phyloP scores from a whole-genome alignment of 2,329 filamentous ascomycete species.

The Calonectria pseudoturangicola region DNA sequence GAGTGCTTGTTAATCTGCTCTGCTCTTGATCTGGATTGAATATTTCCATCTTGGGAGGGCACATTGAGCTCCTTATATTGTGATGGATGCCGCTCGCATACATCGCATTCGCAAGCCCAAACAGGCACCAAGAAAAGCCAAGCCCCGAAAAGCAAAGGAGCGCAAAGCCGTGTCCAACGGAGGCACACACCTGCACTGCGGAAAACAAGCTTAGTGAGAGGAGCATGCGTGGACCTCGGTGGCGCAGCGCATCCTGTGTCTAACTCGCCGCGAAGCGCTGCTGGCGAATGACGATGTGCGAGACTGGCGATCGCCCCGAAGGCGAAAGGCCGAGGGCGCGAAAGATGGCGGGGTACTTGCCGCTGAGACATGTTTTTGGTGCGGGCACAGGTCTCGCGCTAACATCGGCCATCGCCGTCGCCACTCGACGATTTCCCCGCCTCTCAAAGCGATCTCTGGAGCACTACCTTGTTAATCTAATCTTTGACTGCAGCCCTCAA shows the following conservation, averaged over 20 bases:
- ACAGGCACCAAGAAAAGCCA: conserved; percentile 3
- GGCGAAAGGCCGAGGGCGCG: conserved; percentile 39
- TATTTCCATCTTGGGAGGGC: not conserved
- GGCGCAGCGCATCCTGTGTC: conserved; percentile 41
- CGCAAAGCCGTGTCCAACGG: conserved; percentile 25
- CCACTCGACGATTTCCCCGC: not conserved
- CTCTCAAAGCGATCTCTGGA: no score
- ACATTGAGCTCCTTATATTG: conserved; percentile 47
- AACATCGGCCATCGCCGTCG: conserved; percentile 11
- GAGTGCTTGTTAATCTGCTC: conserved; percentile 24
- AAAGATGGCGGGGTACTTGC: conserved; percentile 31
- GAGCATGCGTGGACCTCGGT: conserved; percentile 42
- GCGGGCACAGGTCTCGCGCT: conserved; percentile 2
- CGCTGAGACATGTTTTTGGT: not conserved
- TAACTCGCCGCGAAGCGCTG: not conserved
- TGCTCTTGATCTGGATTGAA: not conserved
- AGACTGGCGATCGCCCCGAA: not conserved
- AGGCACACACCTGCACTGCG: conserved; percentile 10
- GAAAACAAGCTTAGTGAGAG: conserved; percentile 11
- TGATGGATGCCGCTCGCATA: not conserved
- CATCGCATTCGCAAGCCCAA: conserved; percentile 7
- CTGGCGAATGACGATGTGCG: conserved; percentile 8
- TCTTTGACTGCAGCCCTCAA: conserved; percentile 21
- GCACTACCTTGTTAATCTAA: not conserved
- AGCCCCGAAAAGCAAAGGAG: conserved; percentile 34